A percentile compares a stretch with the other conserved stretches of the same genome.
Conservation (phyloP, 1,139 yeast genomes). For the Geotrichum cucujoidarum region DNA sequence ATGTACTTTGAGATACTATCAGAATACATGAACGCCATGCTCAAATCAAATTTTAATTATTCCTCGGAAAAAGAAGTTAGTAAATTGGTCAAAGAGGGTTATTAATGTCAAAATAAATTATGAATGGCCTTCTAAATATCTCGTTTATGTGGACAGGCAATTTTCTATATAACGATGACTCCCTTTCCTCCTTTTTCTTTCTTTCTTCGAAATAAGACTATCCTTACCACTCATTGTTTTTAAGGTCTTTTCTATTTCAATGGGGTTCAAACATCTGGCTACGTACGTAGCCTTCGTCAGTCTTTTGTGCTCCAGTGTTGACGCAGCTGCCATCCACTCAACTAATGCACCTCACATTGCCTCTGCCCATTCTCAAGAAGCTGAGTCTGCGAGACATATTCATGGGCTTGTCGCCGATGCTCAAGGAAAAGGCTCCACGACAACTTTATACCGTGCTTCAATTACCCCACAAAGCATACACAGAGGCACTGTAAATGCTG, state of each 20-base stretch:
- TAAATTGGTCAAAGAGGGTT: too few relatives aligned
- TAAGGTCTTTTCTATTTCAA: too few relatives aligned
- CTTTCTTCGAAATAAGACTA: background rate
- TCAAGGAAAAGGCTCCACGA: background rate
- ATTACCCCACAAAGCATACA: background rate
- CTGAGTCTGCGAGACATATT: background rate
- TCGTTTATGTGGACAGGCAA: too few relatives aligned
- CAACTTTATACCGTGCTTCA: conserved; percentile 8
- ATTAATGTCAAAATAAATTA: too few relatives aligned
- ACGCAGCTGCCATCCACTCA: conserved; percentile 1
- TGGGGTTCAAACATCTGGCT: background rate
- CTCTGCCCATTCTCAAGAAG: background rate
- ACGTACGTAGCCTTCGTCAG: background rate
- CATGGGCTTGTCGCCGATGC: background rate
- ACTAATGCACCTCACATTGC: background rate
- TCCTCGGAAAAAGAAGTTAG: too few relatives aligned
- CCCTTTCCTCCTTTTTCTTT: background rate
- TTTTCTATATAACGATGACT: too few relatives aligned
- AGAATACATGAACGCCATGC: too few relatives aligned
- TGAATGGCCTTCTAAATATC: too few relatives aligned
- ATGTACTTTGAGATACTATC: too few relatives aligned
- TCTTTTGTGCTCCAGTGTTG: background rate
- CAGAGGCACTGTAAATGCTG: conserved; percentile 7
- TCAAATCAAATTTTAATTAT: too few relatives aligned
- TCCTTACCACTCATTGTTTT: too few relatives aligned